Evolutionary conservation across 768 basidiomycete species (phyloP).

Genomic region (Mycena latifolia): DNA sequence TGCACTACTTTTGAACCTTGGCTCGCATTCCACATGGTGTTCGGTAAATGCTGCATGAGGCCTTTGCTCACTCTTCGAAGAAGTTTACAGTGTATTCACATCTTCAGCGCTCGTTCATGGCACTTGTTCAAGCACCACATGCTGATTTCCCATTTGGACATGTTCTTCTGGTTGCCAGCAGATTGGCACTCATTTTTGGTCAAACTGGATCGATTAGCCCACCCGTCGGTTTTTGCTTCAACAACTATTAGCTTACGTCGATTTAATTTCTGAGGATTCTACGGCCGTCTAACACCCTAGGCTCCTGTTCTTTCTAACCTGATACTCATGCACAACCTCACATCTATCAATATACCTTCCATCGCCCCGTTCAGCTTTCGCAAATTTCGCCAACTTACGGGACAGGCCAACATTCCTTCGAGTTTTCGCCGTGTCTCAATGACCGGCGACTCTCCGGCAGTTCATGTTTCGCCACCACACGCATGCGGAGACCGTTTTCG

Average conservation of each 20-base stretch:
- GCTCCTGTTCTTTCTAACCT: no score
- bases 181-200: not conserved
- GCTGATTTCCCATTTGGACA: not conserved
- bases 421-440: no score
- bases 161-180: not conserved
- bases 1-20: not conserved
- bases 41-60: not conserved
- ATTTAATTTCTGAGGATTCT: not conserved
- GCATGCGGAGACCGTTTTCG: no score
- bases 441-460: no score
- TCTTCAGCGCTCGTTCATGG: not conserved
- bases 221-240: no score
- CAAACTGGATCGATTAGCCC: not conserved
- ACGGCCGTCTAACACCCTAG: not conserved
- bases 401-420: no score
- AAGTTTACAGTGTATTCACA: not conserved
- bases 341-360: no score
- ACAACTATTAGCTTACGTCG: not conserved
- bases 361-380: no score
- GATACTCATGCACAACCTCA: no score
- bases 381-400: no score
- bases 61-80: not conserved
- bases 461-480: no score
- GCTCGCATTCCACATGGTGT: not conserved
- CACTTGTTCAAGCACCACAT: conserved; percentile 1